Base-by-base conservation (phyloP, 306 rosid species). In the Leucaena leucocephala region DNA sequence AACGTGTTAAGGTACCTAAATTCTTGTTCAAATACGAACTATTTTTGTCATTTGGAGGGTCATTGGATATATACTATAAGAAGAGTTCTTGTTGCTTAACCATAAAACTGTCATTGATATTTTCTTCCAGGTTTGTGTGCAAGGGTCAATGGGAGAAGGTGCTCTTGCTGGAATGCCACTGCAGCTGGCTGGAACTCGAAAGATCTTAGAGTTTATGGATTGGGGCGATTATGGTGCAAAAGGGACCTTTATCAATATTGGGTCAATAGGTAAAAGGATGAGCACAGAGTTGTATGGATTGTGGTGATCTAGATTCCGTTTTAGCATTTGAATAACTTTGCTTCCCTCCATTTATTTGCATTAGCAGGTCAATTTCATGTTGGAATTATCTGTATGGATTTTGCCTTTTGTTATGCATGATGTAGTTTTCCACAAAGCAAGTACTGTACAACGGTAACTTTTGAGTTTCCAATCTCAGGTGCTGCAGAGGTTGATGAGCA, bases 101-200 rank as follows among this genome's bases (percentile, higher is more conserved):
- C 76, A 61, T 45, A 54, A 79, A 54, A 59, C 78, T 55, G 68
- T 69, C 74, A 22, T 55, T 66, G 55, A 79, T 59, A 39, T 75
- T 44, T 55, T 73, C 81, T 35, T 78, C 79, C 79, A 95, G 98
- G 98, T 95, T 75, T 95, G 98, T 82, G 97, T 95, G 49, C 98
- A 95, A 88, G 98, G 98, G 71, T 92, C 98, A 67, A 92, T 95
- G 98, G 98, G 98, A 77, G 94, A 92, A 81, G 98, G 98, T 73
- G 97, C 98, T 71, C 94, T 90, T 71, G 88, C 94, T 71, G 98
- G 97, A 80, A 92, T 95, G 98, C 98, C 98, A 33, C 82, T 94
- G 82, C 98, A 94, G 88, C 98, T 94, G 70, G 97, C 98, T 76
- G 98, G 98, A 71, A 89, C 85, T 80, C 85, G 96, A 73, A 83